phyloP scores from a whole-genome alignment of 345 rosid genomes.

The Hirschfeldia incana region DNA sequence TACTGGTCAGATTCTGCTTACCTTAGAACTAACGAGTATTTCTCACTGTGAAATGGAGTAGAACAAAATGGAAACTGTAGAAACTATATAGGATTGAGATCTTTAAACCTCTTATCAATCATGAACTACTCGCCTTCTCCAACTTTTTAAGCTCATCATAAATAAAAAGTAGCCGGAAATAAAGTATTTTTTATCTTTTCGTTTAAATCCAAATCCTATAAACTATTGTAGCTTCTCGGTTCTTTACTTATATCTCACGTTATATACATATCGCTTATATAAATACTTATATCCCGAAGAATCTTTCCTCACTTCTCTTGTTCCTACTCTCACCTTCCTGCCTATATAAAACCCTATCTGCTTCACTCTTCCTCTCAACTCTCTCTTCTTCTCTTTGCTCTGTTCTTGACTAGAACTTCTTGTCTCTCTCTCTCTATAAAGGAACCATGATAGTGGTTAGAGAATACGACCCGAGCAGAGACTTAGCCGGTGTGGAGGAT shows the following conservation, averaged over 20 bases:
- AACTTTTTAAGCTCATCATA: conserved; percentile 30
- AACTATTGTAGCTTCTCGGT: conserved; percentile 33
- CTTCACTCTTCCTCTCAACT: conserved; percentile 18
- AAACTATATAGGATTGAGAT: conserved; percentile 29
- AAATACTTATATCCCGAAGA: conserved; percentile 29
- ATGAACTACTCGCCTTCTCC: conserved; percentile 41
- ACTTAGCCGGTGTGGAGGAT: conserved; percentile 60
- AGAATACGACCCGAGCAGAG: conserved; percentile 64
- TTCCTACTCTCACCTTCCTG: conserved; percentile 6
- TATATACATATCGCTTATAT: conserved; percentile 30
- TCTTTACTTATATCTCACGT: conserved; percentile 40
- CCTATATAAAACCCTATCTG: conserved; percentile 22
- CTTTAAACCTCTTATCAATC: conserved; percentile 34
- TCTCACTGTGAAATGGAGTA: neutral
- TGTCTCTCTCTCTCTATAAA: conserved; percentile 1
- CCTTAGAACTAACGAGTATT: neutral
- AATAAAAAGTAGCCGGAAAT: conserved; percentile 19
- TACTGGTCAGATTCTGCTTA: neutral
- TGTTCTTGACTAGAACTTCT: neutral
- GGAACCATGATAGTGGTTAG: conserved; percentile 51
- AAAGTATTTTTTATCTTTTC: conserved; percentile 21
- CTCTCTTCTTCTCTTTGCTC: neutral
- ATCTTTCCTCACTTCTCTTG: conserved; percentile 13
- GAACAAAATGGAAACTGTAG: conserved; percentile 14
- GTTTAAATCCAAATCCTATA: conserved; percentile 37